A percentile compares a stretch with the other conserved stretches of the same genome.
phyloP scores from a whole-genome alignment of 306 rosid species.

The Acacia confusa region DNA sequence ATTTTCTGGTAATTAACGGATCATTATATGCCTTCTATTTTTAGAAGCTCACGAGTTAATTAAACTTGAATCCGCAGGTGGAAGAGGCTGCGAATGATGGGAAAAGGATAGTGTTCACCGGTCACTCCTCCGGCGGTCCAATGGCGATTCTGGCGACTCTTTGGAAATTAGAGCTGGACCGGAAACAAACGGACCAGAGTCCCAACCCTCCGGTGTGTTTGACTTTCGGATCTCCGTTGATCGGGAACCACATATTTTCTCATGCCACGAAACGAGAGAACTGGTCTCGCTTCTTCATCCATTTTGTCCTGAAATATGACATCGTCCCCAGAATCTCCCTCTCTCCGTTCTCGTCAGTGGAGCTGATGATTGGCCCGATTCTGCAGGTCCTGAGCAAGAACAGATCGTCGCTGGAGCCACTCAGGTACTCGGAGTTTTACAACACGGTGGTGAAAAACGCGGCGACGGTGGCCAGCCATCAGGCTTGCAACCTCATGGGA shows the following conservation, averaged over 20 bases:
- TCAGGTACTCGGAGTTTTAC: conserved; percentile 29
- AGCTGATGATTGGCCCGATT: conserved; percentile 7
- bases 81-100: conserved; percentile 10
- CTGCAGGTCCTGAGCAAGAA: conserved; percentile 38
- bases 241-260: conserved; percentile 67
- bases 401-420: neutral
- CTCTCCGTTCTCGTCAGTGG: conserved; percentile 57
- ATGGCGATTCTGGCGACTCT: conserved; percentile 63
- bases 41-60: neutral
- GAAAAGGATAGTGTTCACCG: conserved; percentile 62
- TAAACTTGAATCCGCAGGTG: conserved; percentile 46
- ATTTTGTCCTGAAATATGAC: conserved; percentile 65
- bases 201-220: conserved; percentile 40
- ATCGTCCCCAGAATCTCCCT: conserved; percentile 66
- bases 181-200: neutral
- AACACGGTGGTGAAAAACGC: conserved; percentile 55
- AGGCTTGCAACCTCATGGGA: conserved; percentile 74
- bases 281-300: conserved; percentile 61
- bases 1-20: neutral
- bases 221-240: conserved; percentile 80
- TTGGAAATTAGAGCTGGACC: conserved; percentile 53
- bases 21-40: neutral
- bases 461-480: conserved; percentile 51
- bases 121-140: conserved; percentile 73
- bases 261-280: conserved; percentile 77